Base-by-base conservation (phyloP, 2,329 filamentous ascomycete genomes). In the Zalaria sp. region DNA sequence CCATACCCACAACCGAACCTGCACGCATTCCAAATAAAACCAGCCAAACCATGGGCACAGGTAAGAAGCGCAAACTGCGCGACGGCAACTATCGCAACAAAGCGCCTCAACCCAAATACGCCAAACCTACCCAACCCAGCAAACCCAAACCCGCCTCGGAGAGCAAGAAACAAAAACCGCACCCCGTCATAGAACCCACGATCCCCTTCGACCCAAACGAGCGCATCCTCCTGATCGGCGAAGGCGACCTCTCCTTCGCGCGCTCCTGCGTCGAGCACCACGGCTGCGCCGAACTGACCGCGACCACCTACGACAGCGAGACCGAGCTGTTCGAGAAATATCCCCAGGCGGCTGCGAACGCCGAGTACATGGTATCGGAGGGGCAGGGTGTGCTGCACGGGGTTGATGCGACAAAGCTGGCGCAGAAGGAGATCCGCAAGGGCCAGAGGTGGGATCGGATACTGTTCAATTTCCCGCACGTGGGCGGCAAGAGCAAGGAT, bases 401-500 rank as follows among this genome's bases (percentile, higher is more conserved):
- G 41, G 66, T 87, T 47, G 82, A 88, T 60, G 83, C 80, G 1
- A 77, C 72, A 35, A 81, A 73, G 50, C 70, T 81, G 56, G 43
- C 46, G 10, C 45, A 55, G 36, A 71, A 67, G 46, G 54, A 64
- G 18, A 53, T 71, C 34, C 66, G 62, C 37, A 64, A 60, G 25
- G 61, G 59, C 5, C 54, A 51, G 43, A 61, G 67, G 3, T 88
- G 82, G 70, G 79, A 93, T 59, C 73, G 77, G 43, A 80, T 96
- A 47, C 71, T 89, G 50, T 98, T 96, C 75, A 94, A 95, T 69
- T 98, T 98, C 62, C 91, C 91, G 31, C 91, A 98, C 65, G 83
- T 93, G 3, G 91, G 91, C 48, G 91, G 91, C 37, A 80, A 93
- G 54, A 83, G 77, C 49, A 96, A 82, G 51, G 88, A 96, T 65